Evolutionary conservation across 495 filamentous ascomycete species (phyloP), one percentile per base, ranked within the genome.

Genomic region (Penicillium atrosanguineum): DNA sequence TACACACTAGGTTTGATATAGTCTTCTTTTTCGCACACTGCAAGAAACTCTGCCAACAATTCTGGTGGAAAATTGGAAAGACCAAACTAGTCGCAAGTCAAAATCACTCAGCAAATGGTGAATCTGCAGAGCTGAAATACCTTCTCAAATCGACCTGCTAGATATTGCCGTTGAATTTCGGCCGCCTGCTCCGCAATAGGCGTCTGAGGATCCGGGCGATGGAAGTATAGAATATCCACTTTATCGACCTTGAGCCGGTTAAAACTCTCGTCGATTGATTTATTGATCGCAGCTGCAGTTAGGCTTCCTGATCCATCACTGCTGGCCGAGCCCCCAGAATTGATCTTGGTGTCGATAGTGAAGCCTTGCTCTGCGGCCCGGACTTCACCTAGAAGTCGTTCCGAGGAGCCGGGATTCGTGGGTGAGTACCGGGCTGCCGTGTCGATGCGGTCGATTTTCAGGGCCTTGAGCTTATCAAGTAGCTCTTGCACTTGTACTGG

Each of bases 371-470:
- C 55, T 3, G 64, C 26, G 18, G 59, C 56, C 41, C 47, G 51
- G 7, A 68, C 57, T 46, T 71, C 67, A 4, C 76, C 77, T 14
- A 80, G 60, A n/a, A 76, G 51, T 46, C 59, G 44, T 53, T 80
- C 77, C 1, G 77, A 67, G 9, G 54, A 56, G 14, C 77, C 77
- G 7, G 70, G 66, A 18, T 64, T 69, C 3, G 60, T 44, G 16
- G 75, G 73, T 25, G 76, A 71, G 52, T 80, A 80, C 16, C 72
- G 68, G 21, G 73, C 69, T 4, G 68, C 76, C 0, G 74, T 71
- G 43, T 80, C 77, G 11, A 80, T 59, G 8, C 64, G 61, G 3
- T 42, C 38, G 47, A 79, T 68, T 9, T 63, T 65, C 14, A 72
- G 55, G 0, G 50, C 44, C 41, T 58, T 55, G 7, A 75, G 50